These are phyloP conservation scores for Rhizopus stolonifer DNA, from an alignment of 371 early-diverging fungal genomes.

Conservation along the genomic window DNA sequence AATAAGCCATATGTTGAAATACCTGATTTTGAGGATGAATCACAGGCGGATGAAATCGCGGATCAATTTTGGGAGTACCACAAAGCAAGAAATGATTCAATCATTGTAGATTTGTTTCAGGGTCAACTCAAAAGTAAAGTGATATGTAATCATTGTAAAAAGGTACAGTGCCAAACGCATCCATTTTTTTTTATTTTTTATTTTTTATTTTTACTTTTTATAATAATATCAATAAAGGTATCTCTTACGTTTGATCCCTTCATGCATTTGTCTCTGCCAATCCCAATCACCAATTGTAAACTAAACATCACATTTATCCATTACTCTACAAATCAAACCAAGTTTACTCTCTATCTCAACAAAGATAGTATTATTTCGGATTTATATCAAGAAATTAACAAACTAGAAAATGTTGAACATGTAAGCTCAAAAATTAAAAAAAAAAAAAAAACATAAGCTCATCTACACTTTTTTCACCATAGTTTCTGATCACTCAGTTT, in stretches of 20 bases:
- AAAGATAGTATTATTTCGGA: constrained; percentile 53
- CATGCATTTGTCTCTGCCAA: constrained; percentile 53
- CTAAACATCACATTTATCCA: constrained; percentile 18
- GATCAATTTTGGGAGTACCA: constrained; percentile 78
- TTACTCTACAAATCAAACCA: background rate
- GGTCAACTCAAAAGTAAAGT: constrained; percentile 82
- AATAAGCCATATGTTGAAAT: constrained; percentile 68
- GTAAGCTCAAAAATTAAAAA: background rate
- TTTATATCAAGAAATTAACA: constrained; percentile 23
- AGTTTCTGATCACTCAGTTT: constrained; percentile 57
- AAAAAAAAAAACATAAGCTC: background rate
- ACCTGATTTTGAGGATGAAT: constrained; percentile 55
- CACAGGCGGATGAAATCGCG: constrained; percentile 30
- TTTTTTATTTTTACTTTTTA: constrained; percentile 65
- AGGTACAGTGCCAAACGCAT: constrained; percentile 45
- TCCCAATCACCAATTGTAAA: constrained; percentile 38
- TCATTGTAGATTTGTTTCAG: constrained; percentile 90
- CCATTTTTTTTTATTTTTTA: constrained; percentile 64
- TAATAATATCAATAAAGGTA: constrained; percentile 42
- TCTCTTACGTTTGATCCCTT: constrained; percentile 65
- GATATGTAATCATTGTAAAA: constrained; percentile 80
- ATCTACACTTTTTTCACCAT: background rate
- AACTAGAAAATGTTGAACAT: background rate
- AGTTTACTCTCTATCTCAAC: constrained; percentile 17
- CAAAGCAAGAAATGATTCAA: constrained; percentile 73